Percentiles rank a stretch among this genome's conserved stretches.
phyloP scores from a whole-genome alignment of 768 basidiomycete genomes.

The Rhizopogon salebrosus region DNA sequence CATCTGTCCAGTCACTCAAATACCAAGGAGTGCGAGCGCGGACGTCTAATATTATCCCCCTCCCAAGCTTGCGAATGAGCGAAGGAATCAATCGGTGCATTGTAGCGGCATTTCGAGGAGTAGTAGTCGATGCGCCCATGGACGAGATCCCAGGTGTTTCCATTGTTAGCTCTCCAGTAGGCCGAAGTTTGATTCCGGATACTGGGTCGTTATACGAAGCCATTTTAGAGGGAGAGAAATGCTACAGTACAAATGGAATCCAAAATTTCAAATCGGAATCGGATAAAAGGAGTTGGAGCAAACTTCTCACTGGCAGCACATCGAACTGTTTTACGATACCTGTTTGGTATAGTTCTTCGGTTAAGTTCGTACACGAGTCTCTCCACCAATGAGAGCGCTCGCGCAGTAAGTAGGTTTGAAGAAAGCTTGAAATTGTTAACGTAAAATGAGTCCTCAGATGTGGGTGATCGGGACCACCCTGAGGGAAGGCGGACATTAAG shows the following conservation, averaged over 20 bases:
- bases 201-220: neutral
- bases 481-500: no score
- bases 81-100: neutral
- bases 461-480: no score
- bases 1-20: slow-evolving; percentile 82
- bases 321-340: no score
- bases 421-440: no score
- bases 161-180: neutral
- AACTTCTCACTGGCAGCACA: no score
- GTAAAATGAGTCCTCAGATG: no score
- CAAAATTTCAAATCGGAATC: neutral
- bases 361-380: no score
- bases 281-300: neutral
- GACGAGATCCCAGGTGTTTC: neutral
- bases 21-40: slow-evolving; percentile 75
- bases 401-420: no score
- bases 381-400: no score
- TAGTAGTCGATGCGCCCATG: neutral
- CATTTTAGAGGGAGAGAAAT: neutral
- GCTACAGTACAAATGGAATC: neutral
- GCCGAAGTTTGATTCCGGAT: neutral
- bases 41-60: slow-evolving; percentile 71
- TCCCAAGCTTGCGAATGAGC: slow-evolving; percentile 32
- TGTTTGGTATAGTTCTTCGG: no score
- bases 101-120: neutral